Base-by-base conservation (phyloP, 148 eudicot genomes). In the Amaranthus palmeri region DNA sequence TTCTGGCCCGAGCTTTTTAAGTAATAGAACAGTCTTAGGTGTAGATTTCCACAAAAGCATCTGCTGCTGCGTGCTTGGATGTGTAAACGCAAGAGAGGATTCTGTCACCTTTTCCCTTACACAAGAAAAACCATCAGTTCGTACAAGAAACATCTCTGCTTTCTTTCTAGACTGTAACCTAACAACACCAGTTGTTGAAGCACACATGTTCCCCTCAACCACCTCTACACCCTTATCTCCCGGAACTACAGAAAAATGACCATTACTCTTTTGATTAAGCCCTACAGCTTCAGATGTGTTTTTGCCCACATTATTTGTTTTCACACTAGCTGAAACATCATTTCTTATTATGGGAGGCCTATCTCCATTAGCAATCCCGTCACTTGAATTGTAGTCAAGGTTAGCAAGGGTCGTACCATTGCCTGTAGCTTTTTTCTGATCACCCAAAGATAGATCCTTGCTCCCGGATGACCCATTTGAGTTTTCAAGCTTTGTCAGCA, bases 11-110 rank as follows among this genome's bases (percentile, higher is more conserved):
- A 91, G 80, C 77, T 95, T 95, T 85, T 95, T 95, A 78, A 95
- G 76, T 77, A 95, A 78, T 40, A 95, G 81, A 58, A 86, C 99
- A 72, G 97, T 95, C 81, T 88, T 95, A 45, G 99, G 99, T n/a
- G 84, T 75, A 60, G 99, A 89, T 82, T 95, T 95, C 99, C 99
- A 95, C 92, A 95, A 68, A 77, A 95, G 96, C 99, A 95, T 95
- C 89, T 95, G 99, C 70, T 95, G 97, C 81, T 95, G 99, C 60
- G 99, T 95, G 82, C 92, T 95, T 51, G 99, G 99, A 83, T 95
- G 99, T 81, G 97, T 85, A 80, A 95, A 91, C 3, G 99, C 99
- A 84, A 95, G 86, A 65, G 99, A 95, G 61, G 99, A 91, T 82
- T 95, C 97, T 15, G 93, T 89, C 62, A 95, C 99, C 86, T 86